These are phyloP conservation scores for Friedmanniomyces endolithicus DNA, from an alignment of 495 filamentous ascomycete genomes.

Conservation along the genomic window DNA sequence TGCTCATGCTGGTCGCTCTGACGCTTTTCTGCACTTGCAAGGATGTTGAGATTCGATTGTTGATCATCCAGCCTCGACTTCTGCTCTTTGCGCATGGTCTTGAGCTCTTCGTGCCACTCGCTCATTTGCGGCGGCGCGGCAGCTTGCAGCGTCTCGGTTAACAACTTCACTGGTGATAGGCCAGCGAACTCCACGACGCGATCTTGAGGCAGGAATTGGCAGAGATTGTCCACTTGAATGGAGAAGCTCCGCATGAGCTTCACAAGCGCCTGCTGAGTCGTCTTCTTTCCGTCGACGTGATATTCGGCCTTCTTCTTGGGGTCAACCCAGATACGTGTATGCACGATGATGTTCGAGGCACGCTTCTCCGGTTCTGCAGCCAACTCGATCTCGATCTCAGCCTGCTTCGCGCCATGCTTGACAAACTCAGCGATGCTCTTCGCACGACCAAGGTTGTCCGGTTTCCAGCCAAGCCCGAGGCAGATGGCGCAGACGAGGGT, in stretches of 20 bases:
- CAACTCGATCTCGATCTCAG: slow-evolving; percentile 81
- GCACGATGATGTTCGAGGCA: slow-evolving; percentile 55
- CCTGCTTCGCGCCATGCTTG: slow-evolving; percentile 71
- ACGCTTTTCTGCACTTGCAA: slow-evolving; percentile 54
- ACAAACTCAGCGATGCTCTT: slow-evolving; percentile 81
- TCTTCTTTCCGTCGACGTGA: slow-evolving; percentile 51
- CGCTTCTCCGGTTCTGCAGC: slow-evolving; percentile 39
- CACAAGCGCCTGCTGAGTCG: slow-evolving; percentile 46
- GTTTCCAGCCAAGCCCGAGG: slow-evolving; percentile 73
- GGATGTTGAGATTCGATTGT: slow-evolving; percentile 44
- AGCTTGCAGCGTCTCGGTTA: slow-evolving; percentile 73
- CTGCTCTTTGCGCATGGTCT: slow-evolving; percentile 54
- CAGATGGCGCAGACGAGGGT: slow-evolving; percentile 96
- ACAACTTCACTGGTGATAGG: slow-evolving; percentile 70
- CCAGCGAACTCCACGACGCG: slow-evolving; percentile 89
- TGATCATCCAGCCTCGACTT: slow-evolving; percentile 50
- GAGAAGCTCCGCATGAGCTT: slow-evolving; percentile 53
- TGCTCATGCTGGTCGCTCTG: slow-evolving; percentile 71
- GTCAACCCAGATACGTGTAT: slow-evolving; percentile 62
- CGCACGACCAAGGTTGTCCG: slow-evolving; percentile 66
- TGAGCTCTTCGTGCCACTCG: slow-evolving; percentile 63
- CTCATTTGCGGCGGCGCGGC: slow-evolving; percentile 71
- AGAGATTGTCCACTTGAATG: slow-evolving; percentile 95
- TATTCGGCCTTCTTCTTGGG: slow-evolving; percentile 61
- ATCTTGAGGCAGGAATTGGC: slow-evolving; percentile 95